phyloP scores from a whole-genome alignment of 2,329 filamentous ascomycete genomes.

The Fusarium xyrophilum region DNA sequence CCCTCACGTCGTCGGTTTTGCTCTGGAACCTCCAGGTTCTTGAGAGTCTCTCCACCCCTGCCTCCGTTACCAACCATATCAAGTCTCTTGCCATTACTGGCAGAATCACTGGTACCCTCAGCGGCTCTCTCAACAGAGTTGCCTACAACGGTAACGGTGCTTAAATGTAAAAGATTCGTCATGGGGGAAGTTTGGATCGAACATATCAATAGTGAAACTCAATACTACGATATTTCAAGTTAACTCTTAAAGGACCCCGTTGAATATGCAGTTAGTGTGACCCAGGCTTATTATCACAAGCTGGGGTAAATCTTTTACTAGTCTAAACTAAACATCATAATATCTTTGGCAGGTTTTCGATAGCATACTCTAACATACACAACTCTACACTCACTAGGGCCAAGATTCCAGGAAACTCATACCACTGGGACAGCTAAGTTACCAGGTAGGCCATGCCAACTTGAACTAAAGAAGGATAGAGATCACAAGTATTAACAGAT shows the following conservation, averaged over 20 bases:
- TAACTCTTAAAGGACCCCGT: rapidly evolving
- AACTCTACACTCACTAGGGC: neutral
- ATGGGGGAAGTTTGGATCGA: neutral
- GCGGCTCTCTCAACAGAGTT: constrained; percentile 53
- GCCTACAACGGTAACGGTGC: constrained; percentile 54
- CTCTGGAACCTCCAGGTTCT: constrained; percentile 56
- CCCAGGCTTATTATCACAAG: rapidly evolving
- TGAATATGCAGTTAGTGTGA: neutral
- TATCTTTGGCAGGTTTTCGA: too few species aligned
- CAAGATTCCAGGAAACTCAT: rapidly evolving
- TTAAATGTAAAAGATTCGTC: neutral
- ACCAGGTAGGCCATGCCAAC: rapidly evolving
- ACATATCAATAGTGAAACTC: neutral
- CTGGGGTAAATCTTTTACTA: rapidly evolving
- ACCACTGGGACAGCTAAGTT: neutral
- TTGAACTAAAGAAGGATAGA: neutral
- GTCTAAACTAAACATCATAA: too few species aligned
- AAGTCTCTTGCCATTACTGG: constrained; percentile 51
- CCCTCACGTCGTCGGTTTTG: constrained; percentile 52
- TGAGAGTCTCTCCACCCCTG: constrained; percentile 50
- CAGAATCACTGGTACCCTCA: constrained; percentile 47
- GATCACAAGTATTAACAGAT: rapidly evolving
- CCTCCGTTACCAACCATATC: constrained; percentile 52
- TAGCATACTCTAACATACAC: too few species aligned
- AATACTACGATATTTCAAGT: neutral